Evolutionary conservation across 495 filamentous ascomycete species (phyloP).

Genomic region (Parathielavia appendiculata): DNA sequence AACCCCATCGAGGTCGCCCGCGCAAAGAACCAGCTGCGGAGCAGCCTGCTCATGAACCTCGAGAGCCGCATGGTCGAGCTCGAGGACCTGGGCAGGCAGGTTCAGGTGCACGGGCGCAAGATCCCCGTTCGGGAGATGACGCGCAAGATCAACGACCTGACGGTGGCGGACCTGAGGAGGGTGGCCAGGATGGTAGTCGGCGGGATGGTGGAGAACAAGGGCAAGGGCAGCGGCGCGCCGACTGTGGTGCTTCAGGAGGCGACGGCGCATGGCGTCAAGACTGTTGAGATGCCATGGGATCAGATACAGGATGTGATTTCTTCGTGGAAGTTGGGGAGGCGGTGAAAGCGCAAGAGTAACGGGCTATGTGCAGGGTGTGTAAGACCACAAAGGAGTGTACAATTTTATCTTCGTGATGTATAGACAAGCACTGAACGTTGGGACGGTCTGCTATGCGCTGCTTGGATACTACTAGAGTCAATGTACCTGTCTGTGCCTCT

Average conservation of each 20-base stretch:
- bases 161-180: constrained; percentile 71
- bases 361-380: neutral
- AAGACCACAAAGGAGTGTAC: constrained; percentile 8
- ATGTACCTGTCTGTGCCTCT: no score
- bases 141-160: constrained; percentile 72
- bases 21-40: constrained; percentile 97
- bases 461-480: no score
- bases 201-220: constrained; percentile 69
- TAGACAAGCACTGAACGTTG: neutral
- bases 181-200: constrained; percentile 79
- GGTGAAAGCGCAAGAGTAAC: constrained; percentile 39
- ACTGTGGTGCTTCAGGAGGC: constrained; percentile 91
- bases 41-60: constrained; percentile 91
- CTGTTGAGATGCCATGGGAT: constrained; percentile 63
- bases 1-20: constrained; percentile 75
- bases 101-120: constrained; percentile 91
- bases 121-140: constrained; percentile 93
- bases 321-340: constrained; percentile 71
- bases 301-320: constrained; percentile 83
- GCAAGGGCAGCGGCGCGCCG: constrained; percentile 79
- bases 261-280: constrained; percentile 46
- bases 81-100: constrained; percentile 94
- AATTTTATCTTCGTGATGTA: neutral
- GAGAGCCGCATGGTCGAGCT: constrained; percentile 96
- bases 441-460: no score